Evolutionary conservation across 1,284 basidiomycete genomes (phyloP).

Genomic region (Leucoagaricus sp.): DNA sequence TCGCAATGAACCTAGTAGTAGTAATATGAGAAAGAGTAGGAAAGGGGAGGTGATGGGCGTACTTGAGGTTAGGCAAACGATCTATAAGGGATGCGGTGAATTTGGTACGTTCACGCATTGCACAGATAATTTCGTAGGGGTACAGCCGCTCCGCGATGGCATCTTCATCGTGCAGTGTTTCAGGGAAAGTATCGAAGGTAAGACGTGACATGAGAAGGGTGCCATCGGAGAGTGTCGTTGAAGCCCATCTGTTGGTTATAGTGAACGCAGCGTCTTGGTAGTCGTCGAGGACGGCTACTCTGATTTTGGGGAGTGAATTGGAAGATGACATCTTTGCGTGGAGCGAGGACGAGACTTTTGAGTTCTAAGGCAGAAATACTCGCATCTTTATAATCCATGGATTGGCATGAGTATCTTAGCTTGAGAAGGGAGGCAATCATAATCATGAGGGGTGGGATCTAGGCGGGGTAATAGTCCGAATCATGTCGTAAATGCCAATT

Average conservation of each 20-base stretch:
- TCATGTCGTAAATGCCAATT: too few relatives aligned
- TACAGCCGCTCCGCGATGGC: conserved; percentile 48
- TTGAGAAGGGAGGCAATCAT: too few relatives aligned
- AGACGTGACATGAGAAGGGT: conserved; percentile 19
- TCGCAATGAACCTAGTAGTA: conserved; percentile 47
- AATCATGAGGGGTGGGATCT: too few relatives aligned
- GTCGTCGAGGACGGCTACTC: conserved; percentile 59
- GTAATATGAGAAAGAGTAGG: not conserved
- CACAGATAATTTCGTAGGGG: conserved; percentile 58
- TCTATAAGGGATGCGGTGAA: conserved; percentile 51
- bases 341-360: too few relatives aligned
- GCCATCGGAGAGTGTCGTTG: conserved; percentile 29
- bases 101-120: conserved; percentile 69
- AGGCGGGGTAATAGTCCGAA: too few relatives aligned
- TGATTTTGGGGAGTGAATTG: conserved; percentile 10
- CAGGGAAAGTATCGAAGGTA: conserved; percentile 48
- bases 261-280: conserved; percentile 56
- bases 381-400: too few relatives aligned
- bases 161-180: conserved; percentile 54
- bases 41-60: conserved; percentile 12
- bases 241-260: conserved; percentile 50
- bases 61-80: conserved; percentile 57
- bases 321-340: too few relatives aligned
- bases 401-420: too few relatives aligned
- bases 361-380: too few relatives aligned